A percentile compares a stretch with the other conserved stretches of the same genome.
Evolutionary conservation across 2,329 filamentous ascomycete genomes (phyloP).

Genomic region (Helicocarpus griseus): DNA sequence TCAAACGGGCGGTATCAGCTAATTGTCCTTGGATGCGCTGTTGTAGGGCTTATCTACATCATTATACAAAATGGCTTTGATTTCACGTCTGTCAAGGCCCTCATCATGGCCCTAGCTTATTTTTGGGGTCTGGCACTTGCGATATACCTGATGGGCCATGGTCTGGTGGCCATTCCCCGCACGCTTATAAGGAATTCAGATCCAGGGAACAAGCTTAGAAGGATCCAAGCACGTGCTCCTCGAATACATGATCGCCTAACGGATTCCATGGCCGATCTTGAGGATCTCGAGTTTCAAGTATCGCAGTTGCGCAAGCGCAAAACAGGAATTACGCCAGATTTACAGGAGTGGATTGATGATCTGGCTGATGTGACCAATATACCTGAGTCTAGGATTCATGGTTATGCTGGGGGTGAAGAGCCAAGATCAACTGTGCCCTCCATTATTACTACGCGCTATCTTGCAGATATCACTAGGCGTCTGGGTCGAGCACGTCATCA

Average conservation of each 20-base stretch:
- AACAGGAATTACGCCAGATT: conserved; percentile 62
- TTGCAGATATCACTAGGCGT: conserved; percentile 79
- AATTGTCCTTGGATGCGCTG: conserved; percentile 61
- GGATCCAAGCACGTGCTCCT: conserved; percentile 70
- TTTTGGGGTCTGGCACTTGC: conserved; percentile 85
- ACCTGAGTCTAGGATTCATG: conserved; percentile 46
- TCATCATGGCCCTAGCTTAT: conserved; percentile 90
- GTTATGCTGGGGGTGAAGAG: conserved; percentile 27
- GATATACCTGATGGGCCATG: conserved; percentile 97
- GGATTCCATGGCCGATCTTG: conserved; percentile 68
- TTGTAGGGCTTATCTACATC: conserved; percentile 71
- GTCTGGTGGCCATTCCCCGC: conserved; percentile 81
- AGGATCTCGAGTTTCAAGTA: conserved; percentile 73
- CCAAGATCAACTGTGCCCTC: conserved; percentile 52
- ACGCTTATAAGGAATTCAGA: conserved; percentile 70
- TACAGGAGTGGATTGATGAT: conserved; percentile 94
- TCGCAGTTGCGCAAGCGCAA: conserved; percentile 71
- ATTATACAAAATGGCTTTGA: conserved; percentile 67
- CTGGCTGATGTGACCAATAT: conserved; percentile 66
- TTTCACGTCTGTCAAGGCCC: conserved; percentile 63
- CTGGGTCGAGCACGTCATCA: conserved; percentile 74
- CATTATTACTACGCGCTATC: conserved; percentile 84
- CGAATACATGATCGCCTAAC: conserved; percentile 78
- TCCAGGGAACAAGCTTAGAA: conserved; percentile 61
- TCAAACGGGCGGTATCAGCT: conserved; percentile 83